Evolutionary conservation across 805 yeast genomes (phyloP).

Genomic region (Metschnikowia drakensbergensis): DNA sequence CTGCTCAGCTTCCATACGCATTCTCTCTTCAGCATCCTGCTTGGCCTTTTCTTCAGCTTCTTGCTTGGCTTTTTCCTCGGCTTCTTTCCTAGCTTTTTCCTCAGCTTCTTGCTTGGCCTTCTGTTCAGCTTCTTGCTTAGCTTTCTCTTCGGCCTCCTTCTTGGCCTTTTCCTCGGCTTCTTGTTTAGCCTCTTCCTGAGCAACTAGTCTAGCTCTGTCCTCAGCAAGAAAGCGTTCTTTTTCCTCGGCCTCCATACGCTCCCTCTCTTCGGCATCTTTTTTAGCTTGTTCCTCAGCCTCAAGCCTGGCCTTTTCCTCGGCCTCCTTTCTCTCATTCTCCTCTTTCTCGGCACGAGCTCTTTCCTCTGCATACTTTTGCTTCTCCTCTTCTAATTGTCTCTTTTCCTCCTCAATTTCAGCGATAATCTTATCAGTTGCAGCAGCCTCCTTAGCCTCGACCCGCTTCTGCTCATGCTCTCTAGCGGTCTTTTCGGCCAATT

Average conservation of each 20-base stretch:
- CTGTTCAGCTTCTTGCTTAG: conserved; percentile 8
- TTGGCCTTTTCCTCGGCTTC: conserved; percentile 7
- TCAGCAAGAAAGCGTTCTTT: conserved; percentile 5
- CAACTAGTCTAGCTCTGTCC: conserved; percentile 20
- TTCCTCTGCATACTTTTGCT: conserved; percentile 14
- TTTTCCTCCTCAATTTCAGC: conserved; percentile 17
- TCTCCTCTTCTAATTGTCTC: conserved; percentile 14
- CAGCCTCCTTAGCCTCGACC: conserved; percentile 38
- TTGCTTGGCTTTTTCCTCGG: conserved; percentile 5
- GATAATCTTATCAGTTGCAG: conserved; percentile 14
- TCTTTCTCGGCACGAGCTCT: conserved; percentile 12
- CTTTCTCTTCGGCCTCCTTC: conserved; percentile 18
- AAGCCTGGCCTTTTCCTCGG: conserved; percentile 8
- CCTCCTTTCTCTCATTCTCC: conserved; percentile 13
- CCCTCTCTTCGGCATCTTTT: conserved; percentile 26
- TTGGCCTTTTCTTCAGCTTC: not conserved
- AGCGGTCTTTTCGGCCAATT: conserved; percentile 33
- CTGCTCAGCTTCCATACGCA: conserved; percentile 21
- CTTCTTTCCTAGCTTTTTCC: conserved; percentile 2
- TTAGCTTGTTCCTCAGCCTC: conserved; percentile 15
- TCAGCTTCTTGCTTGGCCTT: conserved; percentile 5
- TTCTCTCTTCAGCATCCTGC: conserved; percentile 25
- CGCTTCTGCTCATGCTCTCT: conserved; percentile 19
- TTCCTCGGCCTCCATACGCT: conserved; percentile 22
- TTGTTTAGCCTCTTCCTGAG: conserved; percentile 25